Conservation (phyloP, 306 rosid genomes). For the Cucumis melo region DNA sequence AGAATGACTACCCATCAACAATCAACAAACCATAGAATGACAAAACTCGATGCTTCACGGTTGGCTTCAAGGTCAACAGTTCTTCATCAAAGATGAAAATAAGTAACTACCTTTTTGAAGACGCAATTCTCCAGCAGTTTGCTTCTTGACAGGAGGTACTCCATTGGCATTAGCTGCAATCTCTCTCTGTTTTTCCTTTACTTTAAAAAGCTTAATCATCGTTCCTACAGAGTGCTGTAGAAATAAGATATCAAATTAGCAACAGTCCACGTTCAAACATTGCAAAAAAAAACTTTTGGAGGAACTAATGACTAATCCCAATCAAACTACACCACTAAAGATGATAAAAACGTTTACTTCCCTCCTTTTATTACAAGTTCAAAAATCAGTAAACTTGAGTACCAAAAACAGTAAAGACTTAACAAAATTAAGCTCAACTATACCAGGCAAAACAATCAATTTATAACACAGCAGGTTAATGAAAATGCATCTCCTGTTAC, state of each 20-base stretch:
- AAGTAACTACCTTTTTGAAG: slow-evolving; percentile 32
- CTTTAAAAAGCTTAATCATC: slow-evolving; percentile 48
- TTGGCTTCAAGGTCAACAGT: not conserved
- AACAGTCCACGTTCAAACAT: not conserved
- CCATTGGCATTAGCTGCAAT: slow-evolving; percentile 39
- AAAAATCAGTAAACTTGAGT: not conserved
- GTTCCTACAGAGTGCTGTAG: slow-evolving; percentile 17
- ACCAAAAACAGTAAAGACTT: not conserved
- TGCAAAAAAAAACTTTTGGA: not conserved
- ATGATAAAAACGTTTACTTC: not conserved
- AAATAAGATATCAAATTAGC: not conserved
- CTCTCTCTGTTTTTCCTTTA: slow-evolving; percentile 49
- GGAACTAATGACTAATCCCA: not conserved
- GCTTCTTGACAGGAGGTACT: slow-evolving; percentile 24
- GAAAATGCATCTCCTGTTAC: not conserved
- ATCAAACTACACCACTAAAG: not conserved
- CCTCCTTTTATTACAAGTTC: not conserved
- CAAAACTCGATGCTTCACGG: not conserved
- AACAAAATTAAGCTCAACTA: not conserved
- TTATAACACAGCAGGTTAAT: not conserved
- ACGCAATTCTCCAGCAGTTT: slow-evolving; percentile 46
- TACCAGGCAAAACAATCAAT: not conserved
- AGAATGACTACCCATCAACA: not conserved
- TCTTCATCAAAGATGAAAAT: not conserved
- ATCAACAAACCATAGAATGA: not conserved